A percentile compares a stretch with the other conserved stretches of the same genome.
phyloP scores from a whole-genome alignment of 1,284 basidiomycete species.

The Crepidotus sp. region DNA sequence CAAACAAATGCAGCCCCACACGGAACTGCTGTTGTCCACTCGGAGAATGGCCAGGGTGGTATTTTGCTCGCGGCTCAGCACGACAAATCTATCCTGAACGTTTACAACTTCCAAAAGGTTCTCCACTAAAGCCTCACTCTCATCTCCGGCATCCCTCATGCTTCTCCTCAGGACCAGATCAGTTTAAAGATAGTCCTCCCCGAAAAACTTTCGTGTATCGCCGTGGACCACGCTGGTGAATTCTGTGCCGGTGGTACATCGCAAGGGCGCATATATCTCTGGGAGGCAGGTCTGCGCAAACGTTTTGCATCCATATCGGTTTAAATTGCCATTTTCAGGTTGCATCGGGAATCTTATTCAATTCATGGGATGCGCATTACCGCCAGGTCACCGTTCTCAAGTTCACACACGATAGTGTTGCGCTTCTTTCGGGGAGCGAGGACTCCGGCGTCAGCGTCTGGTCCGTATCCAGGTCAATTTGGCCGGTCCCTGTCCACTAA shows the following conservation, averaged over 20 bases:
- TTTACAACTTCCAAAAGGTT: slow-evolving; percentile 81
- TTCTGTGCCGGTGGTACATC: slow-evolving; percentile 83
- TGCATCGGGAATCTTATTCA: slow-evolving; percentile 81
- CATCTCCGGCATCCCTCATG: slow-evolving; percentile 6
- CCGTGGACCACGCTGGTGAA: slow-evolving; percentile 62
- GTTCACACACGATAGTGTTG: slow-evolving; percentile 76
- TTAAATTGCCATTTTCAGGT: slow-evolving; percentile 41
- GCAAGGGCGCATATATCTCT: slow-evolving; percentile 86
- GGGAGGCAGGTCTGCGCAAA: slow-evolving; percentile 63
- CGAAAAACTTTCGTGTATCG: slow-evolving; percentile 77
- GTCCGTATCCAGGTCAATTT: slow-evolving; percentile 72
- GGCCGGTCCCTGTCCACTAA: slow-evolving; percentile 20
- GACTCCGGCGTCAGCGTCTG: slow-evolving; percentile 87
- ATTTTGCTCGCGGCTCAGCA: slow-evolving; percentile 68
- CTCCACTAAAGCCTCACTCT: not conserved
- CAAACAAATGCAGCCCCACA: slow-evolving; percentile 54
- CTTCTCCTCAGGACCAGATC: slow-evolving; percentile 67
- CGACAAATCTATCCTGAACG: slow-evolving; percentile 73
- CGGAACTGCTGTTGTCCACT: slow-evolving; percentile 54
- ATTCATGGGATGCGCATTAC: slow-evolving; percentile 93
- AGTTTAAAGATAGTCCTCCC: slow-evolving; percentile 82
- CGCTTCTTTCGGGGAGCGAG: slow-evolving; percentile 80
- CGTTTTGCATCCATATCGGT: slow-evolving; percentile 5
- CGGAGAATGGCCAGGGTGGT: slow-evolving; percentile 61
- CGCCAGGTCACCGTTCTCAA: slow-evolving; percentile 75